A percentile compares a stretch with the other conserved stretches of the same genome.
These are phyloP conservation scores for Claviceps spartinae DNA, from an alignment of 2,329 filamentous ascomycete species.

Conservation along the genomic window DNA sequence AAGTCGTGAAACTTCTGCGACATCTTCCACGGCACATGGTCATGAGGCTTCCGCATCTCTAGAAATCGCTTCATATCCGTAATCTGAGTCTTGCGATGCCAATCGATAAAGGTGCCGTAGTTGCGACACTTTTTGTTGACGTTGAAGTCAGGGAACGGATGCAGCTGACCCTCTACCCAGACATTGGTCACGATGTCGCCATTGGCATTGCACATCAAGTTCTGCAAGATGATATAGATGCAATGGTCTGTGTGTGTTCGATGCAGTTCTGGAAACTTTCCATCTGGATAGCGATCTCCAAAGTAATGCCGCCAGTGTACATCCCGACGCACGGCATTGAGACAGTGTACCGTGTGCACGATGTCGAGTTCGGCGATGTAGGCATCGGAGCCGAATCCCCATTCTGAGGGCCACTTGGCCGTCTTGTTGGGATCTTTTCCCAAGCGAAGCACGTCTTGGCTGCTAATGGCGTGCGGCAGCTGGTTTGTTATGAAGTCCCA, in stretches of 20 bases:
- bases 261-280: conserved; percentile 7
- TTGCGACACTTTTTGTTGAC: conserved; percentile 9
- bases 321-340: conserved; percentile 9
- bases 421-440: conserved; percentile 17
- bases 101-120: conserved; percentile 9
- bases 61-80: conserved; percentile 1
- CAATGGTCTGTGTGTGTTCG: conserved; percentile 8
- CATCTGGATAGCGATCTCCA: not conserved
- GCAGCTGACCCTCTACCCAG: conserved; percentile 7
- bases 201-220: conserved; percentile 10
- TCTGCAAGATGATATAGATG: conserved; percentile 8
- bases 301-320: conserved; percentile 6
- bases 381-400: conserved; percentile 17
- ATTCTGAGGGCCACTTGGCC: conserved; percentile 15
- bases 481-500: conserved; percentile 8
- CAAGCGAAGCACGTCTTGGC: conserved; percentile 13
- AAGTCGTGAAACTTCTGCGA: not conserved
- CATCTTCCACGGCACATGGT: not conserved
- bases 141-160: conserved; percentile 10
- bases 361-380: conserved; percentile 21
- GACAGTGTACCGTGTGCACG: conserved; percentile 13
- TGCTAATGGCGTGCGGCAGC: conserved; percentile 10
- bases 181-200: conserved; percentile 7
- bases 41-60: conserved; percentile 2
- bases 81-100: conserved; percentile 7